Evolutionary conservation across 2,329 filamentous ascomycete species (phyloP), one percentile per base, ranked within the genome.

Genomic region (Rhynchosporium agropyri): DNA sequence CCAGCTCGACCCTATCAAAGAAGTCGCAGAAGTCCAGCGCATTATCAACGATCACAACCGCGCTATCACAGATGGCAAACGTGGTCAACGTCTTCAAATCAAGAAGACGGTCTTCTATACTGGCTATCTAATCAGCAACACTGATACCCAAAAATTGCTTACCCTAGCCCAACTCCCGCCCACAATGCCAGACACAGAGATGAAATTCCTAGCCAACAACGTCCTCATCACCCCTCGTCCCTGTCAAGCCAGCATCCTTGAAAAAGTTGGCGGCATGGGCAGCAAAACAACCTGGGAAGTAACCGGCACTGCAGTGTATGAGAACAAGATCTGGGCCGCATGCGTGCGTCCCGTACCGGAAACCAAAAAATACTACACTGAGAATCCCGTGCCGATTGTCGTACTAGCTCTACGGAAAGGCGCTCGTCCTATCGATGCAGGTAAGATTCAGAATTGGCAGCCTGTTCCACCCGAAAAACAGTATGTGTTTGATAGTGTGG

Each of bases 101-200:
- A 92, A 91, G 76, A 93, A 93, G 74, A 91, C 87, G 1, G 89
- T 97, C 56, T 92, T 92, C 76, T 97, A 94, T 77, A 97, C 95
- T 1, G 92, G 91, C 56, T 98, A 99, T 77, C 85, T 96, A 76
- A 88, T 99, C 68, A 82, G 82, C 46, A 81, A 86, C 54, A 80
- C 84, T 31, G 91, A 95, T 74, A 89, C 88, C 2, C 84, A 90
- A 72, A 86, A 84, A 61, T 80, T 98, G 43, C 83, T 90, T 61
- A 83, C 84, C 5, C 81, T 96, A n/a, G 86, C 88, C 36, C 77
- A 86, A 58, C 79, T 91, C 26, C 88, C 89, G 3, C 72, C 79
- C 3, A 82, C 83, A 63, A 78, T 87, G 60, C 81, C 86, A 33
- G 86, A 89, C 57, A 82, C 84, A 58, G 91, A 96, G 58, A 79